Percentiles rank a stretch among this genome's conserved stretches.
These are phyloP conservation scores for Thielaviopsis cerberus DNA, from an alignment of 2,329 filamentous ascomycete species.

Conservation along the genomic window DNA sequence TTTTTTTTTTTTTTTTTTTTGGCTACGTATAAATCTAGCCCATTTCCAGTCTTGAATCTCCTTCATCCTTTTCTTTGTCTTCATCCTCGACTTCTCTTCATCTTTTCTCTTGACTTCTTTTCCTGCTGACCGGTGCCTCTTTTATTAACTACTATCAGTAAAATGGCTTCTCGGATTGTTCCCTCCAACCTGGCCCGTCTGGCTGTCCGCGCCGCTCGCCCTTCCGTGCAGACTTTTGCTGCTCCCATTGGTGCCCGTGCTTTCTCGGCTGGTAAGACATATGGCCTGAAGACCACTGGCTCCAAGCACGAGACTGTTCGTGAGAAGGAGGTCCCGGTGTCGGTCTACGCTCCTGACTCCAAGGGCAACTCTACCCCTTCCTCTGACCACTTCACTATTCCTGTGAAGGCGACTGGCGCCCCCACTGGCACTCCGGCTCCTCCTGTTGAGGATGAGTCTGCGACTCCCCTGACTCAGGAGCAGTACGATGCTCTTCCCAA, in stretches of 20 bases:
- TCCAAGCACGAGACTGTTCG: conserved; percentile 33
- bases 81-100: not conserved
- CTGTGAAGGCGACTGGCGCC: conserved; percentile 28
- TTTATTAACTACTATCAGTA: conserved; percentile 14
- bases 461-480: conserved; percentile 33
- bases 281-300: conserved; percentile 14
- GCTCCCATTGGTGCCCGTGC: conserved; percentile 3
- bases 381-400: conserved; percentile 36
- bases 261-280: conserved; percentile 7
- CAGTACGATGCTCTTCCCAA: conserved; percentile 39
- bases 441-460: conserved; percentile 25
- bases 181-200: conserved; percentile 16
- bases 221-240: conserved; percentile 21
- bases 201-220: conserved; percentile 16
- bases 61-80: not conserved
- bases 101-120: not conserved
- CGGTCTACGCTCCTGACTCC: conserved; percentile 30
- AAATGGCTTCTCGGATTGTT: conserved; percentile 18
- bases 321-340: conserved; percentile 39
- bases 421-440: conserved; percentile 24
- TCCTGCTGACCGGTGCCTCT: not conserved
- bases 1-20: too few relatives aligned
- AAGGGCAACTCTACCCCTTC: conserved; percentile 23
- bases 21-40: not conserved
- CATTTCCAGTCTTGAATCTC: not conserved